Conservation (phyloP, 2,329 filamentous ascomycete genomes). For the Fusarium solani-melongenae region DNA sequence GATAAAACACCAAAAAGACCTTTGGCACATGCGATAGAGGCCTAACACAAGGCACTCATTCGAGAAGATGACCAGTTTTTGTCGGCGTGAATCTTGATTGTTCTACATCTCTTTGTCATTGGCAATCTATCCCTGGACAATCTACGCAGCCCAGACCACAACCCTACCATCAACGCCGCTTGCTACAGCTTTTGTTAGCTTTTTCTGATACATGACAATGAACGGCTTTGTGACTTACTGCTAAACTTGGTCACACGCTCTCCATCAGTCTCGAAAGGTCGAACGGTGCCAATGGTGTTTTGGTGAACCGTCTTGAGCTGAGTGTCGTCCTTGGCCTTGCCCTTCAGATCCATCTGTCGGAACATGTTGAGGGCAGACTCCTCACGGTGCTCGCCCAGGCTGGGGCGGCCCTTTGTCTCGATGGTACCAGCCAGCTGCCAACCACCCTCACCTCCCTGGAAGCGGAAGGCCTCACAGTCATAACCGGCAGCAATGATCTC, state of each 20-base stretch:
- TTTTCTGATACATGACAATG: slow-evolving; percentile 25
- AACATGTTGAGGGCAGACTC: slow-evolving; percentile 99
- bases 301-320: slow-evolving; percentile 96
- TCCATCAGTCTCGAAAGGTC: slow-evolving; percentile 76
- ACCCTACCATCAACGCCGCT: slow-evolving; percentile 86
- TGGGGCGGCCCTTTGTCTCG: slow-evolving; percentile 76
- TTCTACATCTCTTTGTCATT: slow-evolving; percentile 8
- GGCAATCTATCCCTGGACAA: background rate
- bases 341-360: slow-evolving; percentile 97
- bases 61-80: background rate
- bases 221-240: slow-evolving; percentile 68
- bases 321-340: slow-evolving; percentile 90
- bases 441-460: slow-evolving; percentile 80
- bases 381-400: slow-evolving; percentile 74
- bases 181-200: slow-evolving; percentile 59
- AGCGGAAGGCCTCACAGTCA: slow-evolving; percentile 89
- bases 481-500: slow-evolving; percentile 97
- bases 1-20: background rate
- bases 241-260: slow-evolving; percentile 82
- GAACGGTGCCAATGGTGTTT: slow-evolving; percentile 90
- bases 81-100: background rate
- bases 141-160: slow-evolving; percentile 79
- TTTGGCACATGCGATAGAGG: background rate
- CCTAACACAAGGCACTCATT: background rate
- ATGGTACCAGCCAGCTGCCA: slow-evolving; percentile 88